Conservation (phyloP, 225 moss, liverwort and hornwort genomes). For the Pseudisothecium myosuroides region DNA sequence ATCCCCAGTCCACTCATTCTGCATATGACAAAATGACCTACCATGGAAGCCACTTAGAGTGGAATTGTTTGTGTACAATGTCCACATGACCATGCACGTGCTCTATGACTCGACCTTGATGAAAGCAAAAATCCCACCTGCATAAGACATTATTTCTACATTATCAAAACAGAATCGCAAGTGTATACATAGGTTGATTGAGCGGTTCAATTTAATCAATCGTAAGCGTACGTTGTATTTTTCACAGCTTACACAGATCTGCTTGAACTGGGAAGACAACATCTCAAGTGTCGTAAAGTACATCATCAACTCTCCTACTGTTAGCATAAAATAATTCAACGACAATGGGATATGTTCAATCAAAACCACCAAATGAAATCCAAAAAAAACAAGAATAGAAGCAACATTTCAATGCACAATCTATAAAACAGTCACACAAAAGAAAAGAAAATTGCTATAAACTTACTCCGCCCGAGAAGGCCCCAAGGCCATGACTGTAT, state of each 20-base stretch:
- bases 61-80: constrained; percentile 74
- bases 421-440: neutral
- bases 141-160: neutral
- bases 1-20: neutral
- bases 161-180: neutral
- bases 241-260: neutral
- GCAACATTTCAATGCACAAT: neutral
- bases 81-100: constrained; percentile 84
- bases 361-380: neutral
- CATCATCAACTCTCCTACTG: neutral
- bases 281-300: neutral
- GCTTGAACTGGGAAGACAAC: neutral
- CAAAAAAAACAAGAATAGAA: neutral
- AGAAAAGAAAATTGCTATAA: neutral
- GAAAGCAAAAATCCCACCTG: constrained; percentile 98
- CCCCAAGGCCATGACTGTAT: constrained; percentile 82
- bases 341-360: neutral
- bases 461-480: constrained; percentile 80
- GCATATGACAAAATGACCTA: constrained; percentile 10
- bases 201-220: neutral
- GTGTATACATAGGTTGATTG: neutral
- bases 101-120: constrained; percentile 73
- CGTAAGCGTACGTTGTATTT: neutral
- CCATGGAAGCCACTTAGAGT: constrained; percentile 72
- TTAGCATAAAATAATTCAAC: neutral